Conservation (phyloP, 202 grass and related monocot species). For the Setaria viridis region DNA sequence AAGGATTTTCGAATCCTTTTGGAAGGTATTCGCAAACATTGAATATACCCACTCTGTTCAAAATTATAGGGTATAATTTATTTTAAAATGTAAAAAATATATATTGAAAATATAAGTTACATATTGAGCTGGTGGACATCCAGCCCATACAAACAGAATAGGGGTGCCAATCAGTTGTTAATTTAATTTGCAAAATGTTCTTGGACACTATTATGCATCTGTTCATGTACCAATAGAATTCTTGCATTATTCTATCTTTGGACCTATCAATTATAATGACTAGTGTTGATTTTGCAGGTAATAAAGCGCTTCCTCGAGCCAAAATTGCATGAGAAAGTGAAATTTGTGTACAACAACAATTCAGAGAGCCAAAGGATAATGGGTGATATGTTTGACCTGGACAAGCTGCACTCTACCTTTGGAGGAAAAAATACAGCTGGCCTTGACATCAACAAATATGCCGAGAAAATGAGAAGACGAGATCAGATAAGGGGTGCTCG, state of each 20-base stretch:
- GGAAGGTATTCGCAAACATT: slow-evolving; percentile 45
- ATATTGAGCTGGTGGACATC: too few relatives aligned
- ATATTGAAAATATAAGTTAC: too few relatives aligned
- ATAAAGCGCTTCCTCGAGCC: slow-evolving; percentile 43
- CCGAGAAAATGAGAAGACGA: slow-evolving; percentile 50
- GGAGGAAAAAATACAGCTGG: slow-evolving; percentile 50
- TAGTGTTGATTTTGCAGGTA: slow-evolving; percentile 36
- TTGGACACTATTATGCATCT: too few relatives aligned
- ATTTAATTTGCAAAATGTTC: too few relatives aligned
- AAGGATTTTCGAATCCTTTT: slow-evolving; percentile 63
- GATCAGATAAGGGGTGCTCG: slow-evolving; percentile 41
- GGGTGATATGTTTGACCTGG: slow-evolving; percentile 55
- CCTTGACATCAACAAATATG: slow-evolving; percentile 49
- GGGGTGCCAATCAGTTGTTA: too few relatives aligned
- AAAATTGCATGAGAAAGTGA: slow-evolving; percentile 48
- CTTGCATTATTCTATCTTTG: too few relatives aligned
- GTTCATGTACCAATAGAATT: too few relatives aligned
- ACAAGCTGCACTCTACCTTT: slow-evolving; percentile 57
- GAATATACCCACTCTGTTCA: background rate
- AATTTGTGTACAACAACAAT: slow-evolving; percentile 57
- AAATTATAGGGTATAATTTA: background rate
- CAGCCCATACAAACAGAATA: too few relatives aligned
- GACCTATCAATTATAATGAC: too few relatives aligned
- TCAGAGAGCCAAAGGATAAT: slow-evolving; percentile 55
- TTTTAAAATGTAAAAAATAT: background rate